These are phyloP conservation scores for Hemileccinum impolitum DNA, from an alignment of 768 basidiomycete genomes.

Conservation along the genomic window DNA sequence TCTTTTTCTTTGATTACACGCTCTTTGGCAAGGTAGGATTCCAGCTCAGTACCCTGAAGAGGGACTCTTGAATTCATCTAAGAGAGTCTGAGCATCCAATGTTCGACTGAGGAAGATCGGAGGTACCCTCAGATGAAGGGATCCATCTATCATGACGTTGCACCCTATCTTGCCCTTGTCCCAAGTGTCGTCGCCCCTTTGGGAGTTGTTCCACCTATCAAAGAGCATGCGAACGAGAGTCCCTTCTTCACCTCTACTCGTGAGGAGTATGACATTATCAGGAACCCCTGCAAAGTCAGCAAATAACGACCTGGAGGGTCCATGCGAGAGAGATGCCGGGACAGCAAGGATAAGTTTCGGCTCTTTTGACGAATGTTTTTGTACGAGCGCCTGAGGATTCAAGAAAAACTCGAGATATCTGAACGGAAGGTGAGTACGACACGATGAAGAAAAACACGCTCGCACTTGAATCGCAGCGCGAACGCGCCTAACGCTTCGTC, in stretches of 20 bases:
- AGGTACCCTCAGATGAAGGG: conserved; percentile 61
- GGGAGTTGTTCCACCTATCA: conserved; percentile 80
- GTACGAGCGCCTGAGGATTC: conserved; percentile 73
- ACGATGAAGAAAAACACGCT: background rate
- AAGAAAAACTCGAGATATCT: conserved; percentile 94
- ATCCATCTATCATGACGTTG: conserved; percentile 78
- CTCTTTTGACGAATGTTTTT: conserved; percentile 79
- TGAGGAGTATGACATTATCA: conserved; percentile 86
- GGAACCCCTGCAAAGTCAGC: conserved; percentile 79
- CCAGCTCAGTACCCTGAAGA: conserved; percentile 84
- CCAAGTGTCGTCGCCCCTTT: conserved; percentile 80
- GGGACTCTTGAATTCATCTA: conserved; percentile 90
- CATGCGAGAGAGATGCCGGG: conserved; percentile 89
- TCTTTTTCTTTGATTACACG: conserved; percentile 76
- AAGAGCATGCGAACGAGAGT: conserved; percentile 79
- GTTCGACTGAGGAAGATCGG: background rate
- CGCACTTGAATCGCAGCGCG: conserved; percentile 84
- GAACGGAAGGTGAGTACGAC: conserved; percentile 1
- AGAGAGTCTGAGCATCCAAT: conserved; percentile 2
- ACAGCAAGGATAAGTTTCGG: conserved; percentile 94
- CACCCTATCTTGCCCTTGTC: conserved; percentile 87
- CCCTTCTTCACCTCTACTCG: conserved; percentile 72
- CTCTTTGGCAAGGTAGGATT: conserved; percentile 73
- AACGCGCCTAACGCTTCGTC: conserved; percentile 84
- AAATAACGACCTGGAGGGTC: conserved; percentile 84